Base-by-base conservation (phyloP, 2,329 filamentous ascomycete species). In the Arthroderma sp. region DNA sequence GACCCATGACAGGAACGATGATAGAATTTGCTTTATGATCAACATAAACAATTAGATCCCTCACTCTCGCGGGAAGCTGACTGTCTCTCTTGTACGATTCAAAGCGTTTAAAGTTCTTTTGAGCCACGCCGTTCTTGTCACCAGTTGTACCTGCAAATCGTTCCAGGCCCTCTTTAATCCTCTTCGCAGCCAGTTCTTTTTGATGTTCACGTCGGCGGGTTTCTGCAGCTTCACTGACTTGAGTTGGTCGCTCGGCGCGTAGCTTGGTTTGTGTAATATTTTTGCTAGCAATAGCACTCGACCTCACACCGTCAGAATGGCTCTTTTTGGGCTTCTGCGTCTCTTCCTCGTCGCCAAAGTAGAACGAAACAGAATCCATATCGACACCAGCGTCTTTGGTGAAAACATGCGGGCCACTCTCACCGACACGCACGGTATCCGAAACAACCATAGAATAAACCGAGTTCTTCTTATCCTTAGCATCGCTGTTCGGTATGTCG, bases 31-130 rank as follows among this genome's bases (percentile, higher is more conserved):
- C 91, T 70, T 94, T 96, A 54, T 78, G 74, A 59, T 98, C 91
- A 9, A 96, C 86, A 22, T 94, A 76, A 50, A 98, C 86, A 50
- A 85, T 81, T 46, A 96, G 72, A 56, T 94, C 89, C 61, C 83
- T 83, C 53, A 94, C 80, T 58, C 80, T 82, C 9, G 75, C 60
- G 1, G 91, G 91, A 44, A 98, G 79, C 63, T 96, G 89, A 55
- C 93, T 94, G 63, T 96, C 91, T 49, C 89, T 80, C 72, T 96
- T 98, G 70, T 98, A 98, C 0, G 91, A 98, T 65, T 98, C 91
- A 59, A 96, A 98, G 45, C 87, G 85, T 71, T 96, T 96, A 73
- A 98, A 96, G 68, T 89, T 94, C 73, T 96, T 96, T 62, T 93
- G 83, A 53, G 91, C 83, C n/a, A 81, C 80, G 31, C 89, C 91